phyloP scores from a whole-genome alignment of 1,139 yeast genomes.

The Suhomyces wounanorum region DNA sequence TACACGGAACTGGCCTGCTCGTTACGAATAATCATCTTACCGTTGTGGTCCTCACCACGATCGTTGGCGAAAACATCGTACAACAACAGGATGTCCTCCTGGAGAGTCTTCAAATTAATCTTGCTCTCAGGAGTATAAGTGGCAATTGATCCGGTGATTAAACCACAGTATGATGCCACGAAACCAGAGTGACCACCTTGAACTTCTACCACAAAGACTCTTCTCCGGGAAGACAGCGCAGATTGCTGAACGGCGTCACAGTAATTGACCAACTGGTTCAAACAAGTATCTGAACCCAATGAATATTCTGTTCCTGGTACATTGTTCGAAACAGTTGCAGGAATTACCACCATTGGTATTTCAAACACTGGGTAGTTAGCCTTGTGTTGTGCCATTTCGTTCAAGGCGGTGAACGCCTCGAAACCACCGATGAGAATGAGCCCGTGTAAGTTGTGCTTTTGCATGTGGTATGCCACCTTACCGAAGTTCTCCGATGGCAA shows the following conservation, averaged over 20 bases:
- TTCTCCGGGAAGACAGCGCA: conserved; percentile 75
- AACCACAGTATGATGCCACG: conserved; percentile 68
- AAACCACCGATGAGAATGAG: conserved; percentile 77
- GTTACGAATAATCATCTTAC: conserved; percentile 82
- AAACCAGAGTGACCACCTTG: conserved; percentile 86
- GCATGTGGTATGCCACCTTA: conserved; percentile 73
- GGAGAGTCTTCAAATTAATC: conserved; percentile 56
- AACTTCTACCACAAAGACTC: conserved; percentile 81
- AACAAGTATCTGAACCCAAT: conserved; percentile 76
- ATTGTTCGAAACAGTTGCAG: conserved; percentile 82
- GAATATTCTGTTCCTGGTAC: conserved; percentile 87
- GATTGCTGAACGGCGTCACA: conserved; percentile 80
- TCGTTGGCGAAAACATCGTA: conserved; percentile 59
- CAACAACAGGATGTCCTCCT: conserved; percentile 60
- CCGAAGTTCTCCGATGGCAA: conserved; percentile 70
- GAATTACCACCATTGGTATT: conserved; percentile 76
- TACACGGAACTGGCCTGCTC: conserved; percentile 83
- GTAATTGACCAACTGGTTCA: conserved; percentile 71
- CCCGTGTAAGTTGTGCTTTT: conserved; percentile 72
- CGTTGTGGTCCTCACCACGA: conserved; percentile 65
- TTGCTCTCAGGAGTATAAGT: conserved; percentile 77
- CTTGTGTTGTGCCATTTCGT: conserved; percentile 66
- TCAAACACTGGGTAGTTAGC: conserved; percentile 68
- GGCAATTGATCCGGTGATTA: conserved; percentile 73
- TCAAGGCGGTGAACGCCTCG: conserved; percentile 72